Evolutionary conservation across 2,329 filamentous ascomycete genomes (phyloP).

Genomic region (Alternaria ventricosa): DNA sequence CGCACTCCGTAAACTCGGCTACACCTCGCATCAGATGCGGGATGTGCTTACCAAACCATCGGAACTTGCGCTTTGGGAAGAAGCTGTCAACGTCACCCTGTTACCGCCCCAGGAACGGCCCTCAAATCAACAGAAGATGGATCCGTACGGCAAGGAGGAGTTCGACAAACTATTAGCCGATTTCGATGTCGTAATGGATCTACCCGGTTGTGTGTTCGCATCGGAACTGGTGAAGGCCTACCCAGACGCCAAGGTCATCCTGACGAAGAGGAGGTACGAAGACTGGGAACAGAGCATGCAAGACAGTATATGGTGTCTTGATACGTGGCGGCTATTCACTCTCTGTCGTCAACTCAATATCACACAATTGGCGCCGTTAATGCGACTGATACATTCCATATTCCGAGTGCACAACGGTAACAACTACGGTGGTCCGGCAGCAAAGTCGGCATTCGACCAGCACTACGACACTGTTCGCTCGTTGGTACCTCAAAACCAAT

Average conservation of each 20-base stretch:
- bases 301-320: conserved; percentile 32
- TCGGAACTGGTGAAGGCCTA: conserved; percentile 40
- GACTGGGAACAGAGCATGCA: conserved; percentile 38
- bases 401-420: conserved; percentile 35
- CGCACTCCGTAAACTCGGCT: conserved; percentile 54
- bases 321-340: conserved; percentile 31
- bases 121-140: conserved; percentile 7
- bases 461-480: conserved; percentile 35
- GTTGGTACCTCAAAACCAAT: conserved; percentile 24
- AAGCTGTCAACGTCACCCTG: conserved; percentile 36
- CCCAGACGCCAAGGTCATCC: conserved; percentile 42
- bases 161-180: conserved; percentile 57
- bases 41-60: conserved; percentile 25
- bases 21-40: conserved; percentile 35
- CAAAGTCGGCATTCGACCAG: conserved; percentile 28
- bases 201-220: conserved; percentile 38
- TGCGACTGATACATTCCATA: conserved; percentile 27
- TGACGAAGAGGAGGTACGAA: conserved; percentile 37
- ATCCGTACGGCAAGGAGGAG: conserved; percentile 44
- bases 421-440: conserved; percentile 24
- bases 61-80: conserved; percentile 35
- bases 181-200: conserved; percentile 47
- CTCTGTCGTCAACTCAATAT: conserved; percentile 26
- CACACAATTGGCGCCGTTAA: conserved; percentile 32
- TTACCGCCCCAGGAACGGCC: conserved; percentile 23